phyloP scores from a whole-genome alignment of 345 rosid genomes.

The Limnanthes douglasii region DNA sequence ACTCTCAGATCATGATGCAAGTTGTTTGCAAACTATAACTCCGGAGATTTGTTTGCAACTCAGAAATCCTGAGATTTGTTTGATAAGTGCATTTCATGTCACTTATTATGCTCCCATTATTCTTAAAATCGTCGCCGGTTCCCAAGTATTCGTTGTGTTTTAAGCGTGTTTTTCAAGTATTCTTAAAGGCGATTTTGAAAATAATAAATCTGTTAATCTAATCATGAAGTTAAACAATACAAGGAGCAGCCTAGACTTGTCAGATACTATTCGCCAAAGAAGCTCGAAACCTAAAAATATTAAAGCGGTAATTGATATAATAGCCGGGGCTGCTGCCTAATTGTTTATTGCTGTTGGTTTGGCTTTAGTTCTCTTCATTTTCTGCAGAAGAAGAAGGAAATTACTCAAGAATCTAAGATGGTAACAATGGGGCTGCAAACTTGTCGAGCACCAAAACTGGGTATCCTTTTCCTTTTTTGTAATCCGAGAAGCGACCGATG shows the following conservation, averaged over 20 bases:
- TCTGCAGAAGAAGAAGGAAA: slow-evolving; percentile 17
- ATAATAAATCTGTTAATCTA: too few relatives aligned
- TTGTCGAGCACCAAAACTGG: slow-evolving; percentile 38
- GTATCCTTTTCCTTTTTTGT: slow-evolving; percentile 34
- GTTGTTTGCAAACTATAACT: too few relatives aligned
- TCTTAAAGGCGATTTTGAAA: too few relatives aligned
- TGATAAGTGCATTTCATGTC: too few relatives aligned
- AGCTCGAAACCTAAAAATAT: slow-evolving; percentile 4
- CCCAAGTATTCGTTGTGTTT: too few relatives aligned
- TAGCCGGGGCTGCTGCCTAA: slow-evolving; percentile 25
- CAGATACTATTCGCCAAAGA: slow-evolving; percentile 11
- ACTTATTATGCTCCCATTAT: too few relatives aligned
- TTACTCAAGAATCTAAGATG: too few relatives aligned
- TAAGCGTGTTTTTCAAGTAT: too few relatives aligned
- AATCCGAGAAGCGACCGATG: slow-evolving; percentile 42
- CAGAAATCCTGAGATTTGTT: too few relatives aligned
- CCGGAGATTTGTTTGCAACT: too few relatives aligned
- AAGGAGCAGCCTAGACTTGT: slow-evolving; percentile 24
- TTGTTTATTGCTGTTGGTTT: slow-evolving; percentile 11
- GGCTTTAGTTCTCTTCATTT: slow-evolving; percentile 10
- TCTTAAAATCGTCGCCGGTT: too few relatives aligned
- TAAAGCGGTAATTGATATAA: slow-evolving; percentile 11
- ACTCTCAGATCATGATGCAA: too few relatives aligned
- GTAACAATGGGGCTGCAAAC: slow-evolving; percentile 14
- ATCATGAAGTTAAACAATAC: slow-evolving; percentile 49